Conservation (phyloP, 805 yeast genomes). For the Pichia californica region DNA sequence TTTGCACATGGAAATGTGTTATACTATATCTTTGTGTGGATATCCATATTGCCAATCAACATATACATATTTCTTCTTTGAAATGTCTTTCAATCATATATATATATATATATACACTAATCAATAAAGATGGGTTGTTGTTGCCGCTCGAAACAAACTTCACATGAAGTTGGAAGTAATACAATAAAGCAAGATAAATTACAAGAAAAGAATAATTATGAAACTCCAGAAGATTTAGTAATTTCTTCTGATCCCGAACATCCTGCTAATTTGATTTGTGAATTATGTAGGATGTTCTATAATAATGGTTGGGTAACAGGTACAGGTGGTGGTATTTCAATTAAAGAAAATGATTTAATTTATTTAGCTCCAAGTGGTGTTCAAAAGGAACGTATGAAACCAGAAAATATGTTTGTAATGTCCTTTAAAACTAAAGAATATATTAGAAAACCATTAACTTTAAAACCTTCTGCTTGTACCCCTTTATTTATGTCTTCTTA, state of each 20-base stretch:
- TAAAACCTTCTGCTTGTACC: constrained; percentile 91
- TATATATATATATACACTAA: too few relatives aligned
- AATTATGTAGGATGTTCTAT: constrained; percentile 70
- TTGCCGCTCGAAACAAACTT: too few relatives aligned
- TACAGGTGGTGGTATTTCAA: constrained; percentile 93
- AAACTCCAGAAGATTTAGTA: background rate
- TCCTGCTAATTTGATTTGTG: constrained; percentile 83
- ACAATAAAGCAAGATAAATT: too few relatives aligned
- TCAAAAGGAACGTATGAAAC: constrained; percentile 82
- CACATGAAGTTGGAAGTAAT: too few relatives aligned
- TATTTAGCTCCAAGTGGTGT: constrained; percentile 95
- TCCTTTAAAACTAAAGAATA: constrained; percentile 47
- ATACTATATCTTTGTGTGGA: too few relatives aligned
- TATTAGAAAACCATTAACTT: constrained; percentile 52
- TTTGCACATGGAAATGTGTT: too few relatives aligned
- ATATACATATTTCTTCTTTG: too few relatives aligned
- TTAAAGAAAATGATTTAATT: constrained; percentile 49
- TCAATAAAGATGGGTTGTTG: too few relatives aligned
- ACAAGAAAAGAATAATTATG: too few relatives aligned
- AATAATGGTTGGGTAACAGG: constrained; percentile 89
- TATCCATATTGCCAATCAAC: too few relatives aligned
- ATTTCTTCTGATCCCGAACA: constrained; percentile 32
- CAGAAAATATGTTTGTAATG: constrained; percentile 75
- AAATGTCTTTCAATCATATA: too few relatives aligned
- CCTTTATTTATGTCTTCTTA: constrained; percentile 78